Evolutionary conservation across 352 stramenopile species (phyloP).

Genomic region (Phytopythium vexans): DNA sequence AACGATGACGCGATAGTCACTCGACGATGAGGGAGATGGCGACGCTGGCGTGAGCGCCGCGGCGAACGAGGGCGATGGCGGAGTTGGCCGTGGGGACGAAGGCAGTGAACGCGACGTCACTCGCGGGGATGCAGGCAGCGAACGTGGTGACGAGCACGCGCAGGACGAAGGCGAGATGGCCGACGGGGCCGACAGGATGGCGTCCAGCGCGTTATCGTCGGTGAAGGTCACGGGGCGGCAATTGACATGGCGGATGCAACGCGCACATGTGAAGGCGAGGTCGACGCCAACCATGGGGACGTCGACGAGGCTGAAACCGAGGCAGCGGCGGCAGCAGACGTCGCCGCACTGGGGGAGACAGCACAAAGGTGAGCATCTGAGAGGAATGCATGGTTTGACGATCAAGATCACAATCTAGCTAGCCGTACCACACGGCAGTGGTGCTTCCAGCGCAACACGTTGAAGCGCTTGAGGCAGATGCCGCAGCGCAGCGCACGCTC

Average conservation of each 20-base stretch:
- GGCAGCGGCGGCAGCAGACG: slow-evolving; percentile 62
- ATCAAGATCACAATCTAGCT: neutral
- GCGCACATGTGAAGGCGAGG: slow-evolving; percentile 59
- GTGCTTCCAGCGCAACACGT: slow-evolving; percentile 57
- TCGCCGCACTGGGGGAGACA: slow-evolving; percentile 53
- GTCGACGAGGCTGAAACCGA: slow-evolving; percentile 68
- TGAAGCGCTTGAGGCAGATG: slow-evolving; percentile 69
- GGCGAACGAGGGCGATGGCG: slow-evolving; percentile 18
- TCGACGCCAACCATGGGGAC: slow-evolving; percentile 59
- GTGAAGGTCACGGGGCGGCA: slow-evolving; percentile 16
- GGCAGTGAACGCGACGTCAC: too few relatives aligned
- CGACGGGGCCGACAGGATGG: slow-evolving; percentile 8
- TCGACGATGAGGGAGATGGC: slow-evolving; percentile 19
- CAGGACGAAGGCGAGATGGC: neutral
- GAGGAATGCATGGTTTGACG: neutral
- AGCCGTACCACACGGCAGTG: slow-evolving; percentile 63
- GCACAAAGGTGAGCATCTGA: slow-evolving; percentile 13
- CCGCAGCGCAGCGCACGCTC: slow-evolving; percentile 41
- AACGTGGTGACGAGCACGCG: slow-evolving; percentile 1
- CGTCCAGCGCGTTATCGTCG: neutral
- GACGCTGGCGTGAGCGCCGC: slow-evolving; percentile 32
- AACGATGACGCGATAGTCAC: slow-evolving; percentile 58
- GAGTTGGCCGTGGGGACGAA: neutral
- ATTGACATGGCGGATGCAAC: slow-evolving; percentile 56
- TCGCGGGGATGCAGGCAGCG: neutral